These are phyloP conservation scores for Smallanthus sonchifolius DNA, from an alignment of 129 eudicot species.

Conservation along the genomic window DNA sequence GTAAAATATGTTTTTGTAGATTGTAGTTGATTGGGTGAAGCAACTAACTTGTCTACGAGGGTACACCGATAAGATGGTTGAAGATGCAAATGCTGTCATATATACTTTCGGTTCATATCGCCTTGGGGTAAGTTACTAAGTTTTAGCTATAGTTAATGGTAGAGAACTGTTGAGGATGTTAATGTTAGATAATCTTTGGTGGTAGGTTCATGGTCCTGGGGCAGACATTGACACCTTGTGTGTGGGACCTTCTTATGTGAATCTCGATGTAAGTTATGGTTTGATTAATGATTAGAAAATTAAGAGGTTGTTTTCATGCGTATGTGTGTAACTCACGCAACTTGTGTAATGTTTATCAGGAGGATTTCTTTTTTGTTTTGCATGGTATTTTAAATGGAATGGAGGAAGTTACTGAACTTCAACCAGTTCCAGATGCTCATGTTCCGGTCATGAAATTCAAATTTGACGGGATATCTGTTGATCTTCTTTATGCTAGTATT, in stretches of 20 bases:
- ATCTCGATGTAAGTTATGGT: constrained; percentile 60
- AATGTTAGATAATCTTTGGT: neutral
- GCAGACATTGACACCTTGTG: constrained; percentile 93
- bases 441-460: constrained; percentile 93
- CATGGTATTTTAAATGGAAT: constrained; percentile 57
- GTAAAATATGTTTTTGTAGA: constrained; percentile 10
- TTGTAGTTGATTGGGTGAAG: constrained; percentile 70
- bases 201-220: constrained; percentile 93
- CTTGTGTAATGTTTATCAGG: constrained; percentile 18
- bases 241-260: constrained; percentile 87
- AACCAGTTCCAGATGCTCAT: constrained; percentile 89
- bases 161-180: neutral
- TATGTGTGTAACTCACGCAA: neutral
- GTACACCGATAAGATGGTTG: constrained; percentile 63
- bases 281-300: neutral
- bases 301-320: neutral
- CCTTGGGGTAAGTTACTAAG: constrained; percentile 41
- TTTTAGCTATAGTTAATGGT: neutral
- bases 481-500: constrained; percentile 81
- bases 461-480: constrained; percentile 72
- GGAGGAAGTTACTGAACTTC: constrained; percentile 82
- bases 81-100: constrained; percentile 57
- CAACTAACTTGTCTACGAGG: constrained; percentile 57
- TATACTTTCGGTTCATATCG: constrained; percentile 64
- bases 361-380: constrained; percentile 66